A percentile compares a stretch with the other conserved stretches of the same genome.
Conservation (phyloP, 2,329 filamentous ascomycete species). For the Parastagonospora nodorum region DNA sequence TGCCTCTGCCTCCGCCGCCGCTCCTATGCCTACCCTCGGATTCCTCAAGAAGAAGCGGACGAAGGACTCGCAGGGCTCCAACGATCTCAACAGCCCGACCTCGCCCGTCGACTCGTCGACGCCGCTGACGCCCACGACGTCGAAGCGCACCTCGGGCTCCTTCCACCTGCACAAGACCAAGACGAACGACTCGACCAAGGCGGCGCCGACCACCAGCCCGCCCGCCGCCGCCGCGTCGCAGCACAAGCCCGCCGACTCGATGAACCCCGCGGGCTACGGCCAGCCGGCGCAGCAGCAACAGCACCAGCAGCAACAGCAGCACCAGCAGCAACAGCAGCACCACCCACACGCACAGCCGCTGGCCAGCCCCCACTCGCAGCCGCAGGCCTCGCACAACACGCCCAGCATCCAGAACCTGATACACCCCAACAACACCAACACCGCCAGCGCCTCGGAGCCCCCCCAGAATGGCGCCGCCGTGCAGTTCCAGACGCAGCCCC, state of each 20-base stretch:
- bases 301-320: conserved; percentile 14
- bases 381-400: conserved; percentile 65
- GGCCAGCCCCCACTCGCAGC: conserved; percentile 36
- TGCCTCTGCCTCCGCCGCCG: conserved; percentile 22
- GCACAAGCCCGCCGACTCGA: conserved; percentile 47
- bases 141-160: conserved; percentile 37
- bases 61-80: conserved; percentile 74
- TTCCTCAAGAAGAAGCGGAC: conserved; percentile 99
- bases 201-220: conserved; percentile 10
- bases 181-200: conserved; percentile 35
- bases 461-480: conserved; percentile 33
- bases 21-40: conserved; percentile 86
- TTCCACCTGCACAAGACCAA: conserved; percentile 35
- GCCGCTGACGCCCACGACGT: conserved; percentile 42
- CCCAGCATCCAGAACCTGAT: conserved; percentile 85
- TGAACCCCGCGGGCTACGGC: conserved; percentile 45
- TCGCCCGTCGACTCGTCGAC: conserved; percentile 64
- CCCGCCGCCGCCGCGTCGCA: conserved; percentile 14
- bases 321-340: conserved; percentile 4
- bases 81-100: conserved; percentile 68
- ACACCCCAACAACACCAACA: conserved; percentile 59
- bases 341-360: conserved; percentile 29
- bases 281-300: conserved; percentile 6
- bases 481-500: conserved; percentile 42
- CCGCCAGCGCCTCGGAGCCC: conserved; percentile 36